These are phyloP conservation scores for Lactarius evosmus DNA, from an alignment of 768 basidiomycete species.

Conservation along the genomic window DNA sequence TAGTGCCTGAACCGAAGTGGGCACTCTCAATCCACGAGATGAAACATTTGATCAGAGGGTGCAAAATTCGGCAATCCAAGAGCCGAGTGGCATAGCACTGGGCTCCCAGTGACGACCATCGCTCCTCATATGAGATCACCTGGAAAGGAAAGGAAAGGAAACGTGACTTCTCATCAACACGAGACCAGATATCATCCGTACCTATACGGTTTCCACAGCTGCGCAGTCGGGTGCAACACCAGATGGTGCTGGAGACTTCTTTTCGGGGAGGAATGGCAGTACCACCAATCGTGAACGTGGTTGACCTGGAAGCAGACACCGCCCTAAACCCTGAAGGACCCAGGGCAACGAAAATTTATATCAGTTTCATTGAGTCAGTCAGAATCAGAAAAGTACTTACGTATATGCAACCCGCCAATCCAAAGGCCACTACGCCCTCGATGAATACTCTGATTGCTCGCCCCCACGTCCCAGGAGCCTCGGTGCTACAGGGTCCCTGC, in stretches of 20 bases:
- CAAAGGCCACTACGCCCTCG: slow-evolving; percentile 19
- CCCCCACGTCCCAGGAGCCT: slow-evolving; percentile 16
- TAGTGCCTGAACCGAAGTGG: not conserved
- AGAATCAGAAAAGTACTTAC: not conserved
- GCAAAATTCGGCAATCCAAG: not conserved
- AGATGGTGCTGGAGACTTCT: not conserved
- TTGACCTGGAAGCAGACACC: slow-evolving; percentile 6
- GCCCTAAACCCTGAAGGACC: slow-evolving; percentile 9
- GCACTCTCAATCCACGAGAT: not conserved
- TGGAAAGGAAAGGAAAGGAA: not conserved
- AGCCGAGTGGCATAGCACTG: not conserved
- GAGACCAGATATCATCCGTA: not conserved
- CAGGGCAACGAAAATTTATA: not conserved
- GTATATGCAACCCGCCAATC: slow-evolving; percentile 9
- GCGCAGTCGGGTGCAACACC: not conserved
- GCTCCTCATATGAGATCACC: not conserved
- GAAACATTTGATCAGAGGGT: not conserved
- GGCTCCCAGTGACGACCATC: not conserved
- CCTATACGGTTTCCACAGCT: slow-evolving; percentile 4
- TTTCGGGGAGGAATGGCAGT: slow-evolving; percentile 4
- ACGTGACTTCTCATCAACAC: not conserved
- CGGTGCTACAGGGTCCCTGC: not conserved
- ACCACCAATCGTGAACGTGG: not conserved
- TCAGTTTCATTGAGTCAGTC: not conserved
- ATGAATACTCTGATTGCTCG: slow-evolving; percentile 16